A percentile compares a stretch with the other conserved stretches of the same genome.
phyloP scores from a whole-genome alignment of 2,329 filamentous ascomycete species.

The Ascochyta clinopodiicola region DNA sequence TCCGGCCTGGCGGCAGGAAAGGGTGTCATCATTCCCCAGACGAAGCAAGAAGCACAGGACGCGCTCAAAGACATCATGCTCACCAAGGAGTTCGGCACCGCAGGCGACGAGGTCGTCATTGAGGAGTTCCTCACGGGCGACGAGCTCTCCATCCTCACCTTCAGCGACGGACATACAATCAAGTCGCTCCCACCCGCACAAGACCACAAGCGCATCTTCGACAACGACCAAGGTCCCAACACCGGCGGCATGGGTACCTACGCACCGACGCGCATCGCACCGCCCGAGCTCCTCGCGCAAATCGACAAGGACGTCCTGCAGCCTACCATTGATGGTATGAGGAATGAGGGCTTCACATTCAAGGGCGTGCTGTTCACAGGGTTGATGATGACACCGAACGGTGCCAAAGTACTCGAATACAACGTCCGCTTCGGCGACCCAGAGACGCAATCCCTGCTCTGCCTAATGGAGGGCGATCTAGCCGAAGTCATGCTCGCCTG shows the following conservation, averaged over 20 bases:
- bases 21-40: constrained; percentile 86
- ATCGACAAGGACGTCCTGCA: constrained; percentile 85
- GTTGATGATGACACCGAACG: constrained; percentile 86
- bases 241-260: constrained; percentile 99
- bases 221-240: constrained; percentile 89
- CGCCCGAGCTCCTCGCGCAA: constrained; percentile 70
- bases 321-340: constrained; percentile 89
- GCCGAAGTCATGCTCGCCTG: constrained; percentile 90
- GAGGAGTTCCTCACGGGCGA: constrained; percentile 93
- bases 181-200: constrained; percentile 87
- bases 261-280: constrained; percentile 69
- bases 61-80: constrained; percentile 92
- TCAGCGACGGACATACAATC: constrained; percentile 87
- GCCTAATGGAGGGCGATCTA: constrained; percentile 83
- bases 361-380: constrained; percentile 83
- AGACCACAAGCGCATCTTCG: constrained; percentile 94
- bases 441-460: constrained; percentile 85
- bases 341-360: constrained; percentile 65
- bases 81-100: constrained; percentile 81
- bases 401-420: constrained; percentile 87
- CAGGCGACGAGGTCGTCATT: constrained; percentile 90
- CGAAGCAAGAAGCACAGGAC: constrained; percentile 80
- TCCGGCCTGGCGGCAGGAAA: constrained; percentile 92
- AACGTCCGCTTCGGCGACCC: constrained; percentile 93
- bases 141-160: constrained; percentile 88